A percentile compares a stretch with the other conserved stretches of the same genome.
Evolutionary conservation across 1,284 basidiomycete species (phyloP).

Genomic region (Puccinia hordei): DNA sequence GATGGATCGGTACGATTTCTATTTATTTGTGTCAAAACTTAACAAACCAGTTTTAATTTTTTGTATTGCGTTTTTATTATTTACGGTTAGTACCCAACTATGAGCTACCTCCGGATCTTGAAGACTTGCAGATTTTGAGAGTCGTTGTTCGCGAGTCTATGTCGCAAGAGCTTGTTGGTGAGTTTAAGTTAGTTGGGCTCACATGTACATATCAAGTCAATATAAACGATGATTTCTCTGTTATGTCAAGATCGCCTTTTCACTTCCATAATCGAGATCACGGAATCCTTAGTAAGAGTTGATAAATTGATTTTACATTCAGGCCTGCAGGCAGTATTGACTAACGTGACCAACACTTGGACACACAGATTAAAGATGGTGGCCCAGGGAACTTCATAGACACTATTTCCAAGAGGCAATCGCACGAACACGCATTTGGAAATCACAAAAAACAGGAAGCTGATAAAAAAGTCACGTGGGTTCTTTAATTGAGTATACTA

Average conservation of each 20-base stretch:
- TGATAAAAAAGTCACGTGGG: conserved; percentile 23
- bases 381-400: conserved; percentile 13
- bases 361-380: conserved; percentile 37
- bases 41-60: not conserved
- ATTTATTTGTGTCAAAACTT: not conserved
- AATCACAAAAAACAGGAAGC: conserved; percentile 35
- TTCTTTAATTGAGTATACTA: not conserved
- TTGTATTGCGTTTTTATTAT: not conserved
- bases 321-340: not conserved
- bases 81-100: conserved; percentile 63
- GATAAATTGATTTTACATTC: not conserved
- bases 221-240: not conserved
- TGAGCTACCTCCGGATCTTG: conserved; percentile 71
- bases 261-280: conserved; percentile 32
- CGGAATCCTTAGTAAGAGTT: conserved; percentile 31
- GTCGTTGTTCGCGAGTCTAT: conserved; percentile 80
- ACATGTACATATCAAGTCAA: not conserved
- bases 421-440: conserved; percentile 29
- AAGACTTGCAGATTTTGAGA: conserved; percentile 76
- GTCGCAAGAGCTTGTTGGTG: conserved; percentile 57
- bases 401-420: not conserved
- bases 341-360: not conserved
- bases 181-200: not conserved
- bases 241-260: conserved; percentile 18
- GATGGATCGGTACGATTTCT: conserved; percentile 65